These are phyloP conservation scores for Uncinocarpus reesii DNA, from an alignment of 2,329 filamentous ascomycete species.

Conservation along the genomic window DNA sequence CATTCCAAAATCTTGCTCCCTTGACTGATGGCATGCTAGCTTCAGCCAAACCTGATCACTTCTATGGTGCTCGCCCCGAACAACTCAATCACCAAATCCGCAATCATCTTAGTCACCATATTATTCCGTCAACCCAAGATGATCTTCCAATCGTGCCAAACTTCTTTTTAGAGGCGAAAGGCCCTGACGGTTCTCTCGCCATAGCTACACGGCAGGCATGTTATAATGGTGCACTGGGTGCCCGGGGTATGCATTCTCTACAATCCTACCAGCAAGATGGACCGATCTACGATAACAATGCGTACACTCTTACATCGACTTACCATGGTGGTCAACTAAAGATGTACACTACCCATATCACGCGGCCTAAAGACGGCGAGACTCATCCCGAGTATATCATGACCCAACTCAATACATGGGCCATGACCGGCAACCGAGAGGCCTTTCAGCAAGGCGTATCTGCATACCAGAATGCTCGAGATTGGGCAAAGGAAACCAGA, in stretches of 20 bases:
- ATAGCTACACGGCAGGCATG: conserved; percentile 30
- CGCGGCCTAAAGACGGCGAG: not conserved
- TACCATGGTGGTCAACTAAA: conserved; percentile 13
- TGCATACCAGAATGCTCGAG: conserved; percentile 34
- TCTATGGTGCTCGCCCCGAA: conserved; percentile 24
- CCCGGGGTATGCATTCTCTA: conserved; percentile 32
- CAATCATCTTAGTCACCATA: conserved; percentile 19
- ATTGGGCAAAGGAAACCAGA: conserved; percentile 31
- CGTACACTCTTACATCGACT: conserved; percentile 22
- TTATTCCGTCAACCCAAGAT: conserved; percentile 22
- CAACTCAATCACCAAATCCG: conserved; percentile 24
- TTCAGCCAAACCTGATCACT: conserved; percentile 25
- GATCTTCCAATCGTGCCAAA: conserved; percentile 11
- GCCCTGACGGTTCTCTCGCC: conserved; percentile 24
- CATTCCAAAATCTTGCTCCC: conserved; percentile 30
- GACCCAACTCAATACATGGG: conserved; percentile 20
- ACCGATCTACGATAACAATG: conserved; percentile 25
- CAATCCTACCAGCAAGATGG: conserved; percentile 27
- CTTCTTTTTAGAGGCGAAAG: conserved; percentile 37
- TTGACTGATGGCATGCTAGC: conserved; percentile 24
- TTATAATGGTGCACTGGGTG: conserved; percentile 31
- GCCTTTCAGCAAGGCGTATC: conserved; percentile 29
- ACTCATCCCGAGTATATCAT: conserved; percentile 12
- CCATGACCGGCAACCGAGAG: conserved; percentile 23
- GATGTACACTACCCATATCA: conserved; percentile 13